These are phyloP conservation scores for Botrytis fragariae DNA, from an alignment of 2,329 filamentous ascomycete genomes.

Conservation along the genomic window DNA sequence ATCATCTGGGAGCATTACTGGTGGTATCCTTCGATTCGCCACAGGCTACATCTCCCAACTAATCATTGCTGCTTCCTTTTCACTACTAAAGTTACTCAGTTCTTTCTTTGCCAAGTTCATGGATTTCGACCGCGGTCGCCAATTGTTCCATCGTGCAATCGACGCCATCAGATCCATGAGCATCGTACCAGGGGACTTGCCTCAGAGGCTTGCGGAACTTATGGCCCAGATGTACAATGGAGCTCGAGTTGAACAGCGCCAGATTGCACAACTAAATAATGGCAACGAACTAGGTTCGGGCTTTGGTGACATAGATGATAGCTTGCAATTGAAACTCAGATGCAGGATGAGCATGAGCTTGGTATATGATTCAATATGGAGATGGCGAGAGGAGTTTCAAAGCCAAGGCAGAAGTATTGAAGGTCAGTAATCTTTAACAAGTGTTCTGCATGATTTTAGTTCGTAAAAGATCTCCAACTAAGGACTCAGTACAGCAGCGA, in stretches of 20 bases:
- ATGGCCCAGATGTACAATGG: slow-evolving; percentile 84
- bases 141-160: slow-evolving; percentile 69
- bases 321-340: slow-evolving; percentile 75
- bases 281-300: slow-evolving; percentile 41
- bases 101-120: slow-evolving; percentile 74
- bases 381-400: slow-evolving; percentile 79
- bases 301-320: slow-evolving; percentile 56
- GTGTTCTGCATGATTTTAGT: slow-evolving; percentile 1
- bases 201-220: slow-evolving; percentile 77
- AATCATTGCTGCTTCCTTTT: slow-evolving; percentile 77
- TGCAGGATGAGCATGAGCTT: slow-evolving; percentile 83
- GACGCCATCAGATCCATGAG: slow-evolving; percentile 69
- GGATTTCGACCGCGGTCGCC: slow-evolving; percentile 64
- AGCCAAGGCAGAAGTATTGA: slow-evolving; percentile 67
- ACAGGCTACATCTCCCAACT: slow-evolving; percentile 82
- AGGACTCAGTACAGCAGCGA: slow-evolving; percentile 51
- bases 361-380: slow-evolving; percentile 81
- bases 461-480: slow-evolving; percentile 21
- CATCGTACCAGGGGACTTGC: slow-evolving; percentile 73
- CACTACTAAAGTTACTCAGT: slow-evolving; percentile 73
- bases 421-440: slow-evolving; percentile 50
- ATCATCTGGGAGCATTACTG: slow-evolving; percentile 43
- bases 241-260: slow-evolving; percentile 41
- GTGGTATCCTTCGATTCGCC: slow-evolving; percentile 58
- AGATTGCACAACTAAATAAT: slow-evolving; percentile 43